These are phyloP conservation scores for Pseudogymnoascus sp. DNA, from an alignment of 2,329 filamentous ascomycete genomes.

Conservation along the genomic window DNA sequence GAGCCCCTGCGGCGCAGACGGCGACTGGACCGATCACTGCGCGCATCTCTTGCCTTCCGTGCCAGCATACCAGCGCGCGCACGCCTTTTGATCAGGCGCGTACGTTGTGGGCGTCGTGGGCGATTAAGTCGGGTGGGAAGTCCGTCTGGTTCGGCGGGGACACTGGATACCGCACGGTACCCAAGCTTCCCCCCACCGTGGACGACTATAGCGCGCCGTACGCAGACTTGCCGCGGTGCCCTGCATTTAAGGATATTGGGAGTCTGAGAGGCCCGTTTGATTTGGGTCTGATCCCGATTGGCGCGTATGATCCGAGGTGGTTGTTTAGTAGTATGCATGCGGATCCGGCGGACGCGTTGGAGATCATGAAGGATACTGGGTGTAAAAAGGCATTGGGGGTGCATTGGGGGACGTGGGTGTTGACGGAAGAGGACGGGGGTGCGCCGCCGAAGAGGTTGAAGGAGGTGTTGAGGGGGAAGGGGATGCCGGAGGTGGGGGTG, in stretches of 20 bases:
- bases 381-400: conserved; percentile 76
- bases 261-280: conserved; percentile 76
- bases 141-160: conserved; percentile 88
- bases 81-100: conserved; percentile 55
- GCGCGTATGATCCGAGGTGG: conserved; percentile 67
- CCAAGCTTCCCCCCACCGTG: conserved; percentile 47
- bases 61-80: conserved; percentile 72
- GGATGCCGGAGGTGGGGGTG: conserved; percentile 59
- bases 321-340: conserved; percentile 78
- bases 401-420: conserved; percentile 86
- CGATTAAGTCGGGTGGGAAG: conserved; percentile 61
- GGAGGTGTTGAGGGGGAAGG: conserved; percentile 61
- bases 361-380: conserved; percentile 78
- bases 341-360: conserved; percentile 78
- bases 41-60: conserved; percentile 69
- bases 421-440: conserved; percentile 71
- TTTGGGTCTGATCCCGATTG: conserved; percentile 86
- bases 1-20: conserved; percentile 23
- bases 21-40: conserved; percentile 52
- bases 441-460: conserved; percentile 70
- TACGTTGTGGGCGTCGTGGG: conserved; percentile 88
- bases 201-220: conserved; percentile 68
- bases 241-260: conserved; percentile 80
- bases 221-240: conserved; percentile 61
- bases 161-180: conserved; percentile 80